These are phyloP conservation scores for Jacaranda mimosifolia DNA, from an alignment of 257 asterid species.

Conservation along the genomic window DNA sequence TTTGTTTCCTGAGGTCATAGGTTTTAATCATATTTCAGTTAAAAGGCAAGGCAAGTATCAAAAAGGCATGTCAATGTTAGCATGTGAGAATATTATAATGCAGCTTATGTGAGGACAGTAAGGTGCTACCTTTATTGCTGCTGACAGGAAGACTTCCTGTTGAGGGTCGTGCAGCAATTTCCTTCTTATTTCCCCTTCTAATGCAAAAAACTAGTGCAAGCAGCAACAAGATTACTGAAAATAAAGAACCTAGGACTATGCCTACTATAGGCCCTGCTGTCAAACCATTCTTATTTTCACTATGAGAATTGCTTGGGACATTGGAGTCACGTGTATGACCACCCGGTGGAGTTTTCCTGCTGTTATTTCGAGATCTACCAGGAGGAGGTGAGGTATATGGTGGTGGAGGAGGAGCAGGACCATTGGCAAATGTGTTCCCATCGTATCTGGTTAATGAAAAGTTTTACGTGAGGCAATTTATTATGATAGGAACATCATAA, in stretches of 20 bases:
- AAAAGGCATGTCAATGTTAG: conserved; percentile 7
- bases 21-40: neutral
- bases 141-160: conserved; percentile 64
- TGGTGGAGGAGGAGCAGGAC: conserved; percentile 97
- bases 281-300: conserved; percentile 62
- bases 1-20: conserved; percentile 13
- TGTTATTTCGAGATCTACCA: conserved; percentile 60
- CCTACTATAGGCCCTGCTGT: conserved; percentile 79
- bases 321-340: conserved; percentile 58
- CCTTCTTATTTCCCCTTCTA: conserved; percentile 72
- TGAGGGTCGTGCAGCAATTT: conserved; percentile 75
- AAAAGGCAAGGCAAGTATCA: conserved; percentile 16
- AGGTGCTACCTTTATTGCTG: conserved; percentile 60
- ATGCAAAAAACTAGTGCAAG: conserved; percentile 70
- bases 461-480: conserved; percentile 31
- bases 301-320: conserved; percentile 44
- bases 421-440: conserved; percentile 83
- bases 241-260: conserved; percentile 79
- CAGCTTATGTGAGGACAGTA: conserved; percentile 20
- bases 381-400: conserved; percentile 91
- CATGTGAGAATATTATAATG: neutral
- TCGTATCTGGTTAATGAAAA: conserved; percentile 60
- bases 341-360: conserved; percentile 52
- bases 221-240: conserved; percentile 55
- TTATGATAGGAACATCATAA: conserved; percentile 23